Base-by-base conservation (phyloP, 2,329 filamentous ascomycete genomes). In the Fusarium marasasianum region DNA sequence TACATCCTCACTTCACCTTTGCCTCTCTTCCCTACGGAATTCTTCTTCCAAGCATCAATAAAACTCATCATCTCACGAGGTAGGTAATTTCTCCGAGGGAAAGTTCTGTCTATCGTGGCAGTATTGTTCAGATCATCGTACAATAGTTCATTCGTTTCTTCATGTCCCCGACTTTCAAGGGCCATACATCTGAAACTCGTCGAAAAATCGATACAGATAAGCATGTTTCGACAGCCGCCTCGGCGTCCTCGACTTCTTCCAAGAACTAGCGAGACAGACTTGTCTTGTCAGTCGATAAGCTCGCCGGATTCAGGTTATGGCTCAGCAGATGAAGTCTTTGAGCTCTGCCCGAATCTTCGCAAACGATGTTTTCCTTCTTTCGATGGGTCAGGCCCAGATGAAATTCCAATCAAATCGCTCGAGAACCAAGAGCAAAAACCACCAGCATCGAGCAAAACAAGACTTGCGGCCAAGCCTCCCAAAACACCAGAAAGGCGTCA, bases 301-400 rank as follows among this genome's bases (percentile, higher is more conserved):
- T 76, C 76, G 8, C 56, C 68, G 22, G 81, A 81, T 44, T 81
- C 81, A 24, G 79, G 77, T 22, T 82, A 82, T 55, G 67, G 71
- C 40, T 80, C 81, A 31, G 45, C 69, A 38, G 79, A 80, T 17
- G 68, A 72, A 29, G 72, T 71, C 6, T 61, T 69, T 29, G 54
- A 53, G 44, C 29, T 41, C 18, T 65, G 67, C 8, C 59, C 62
- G 8, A 47, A 18, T 24, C 45, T 33, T 24, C 75, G 47, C 26
- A 53, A 45, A 24, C 63, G 48, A 35, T 62, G 35, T 24, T 61
- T 69, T 17, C 50, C 43, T 38, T 50, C 63, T 1, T 71, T 79
- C 20, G 76, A 80, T 45, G 76, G 77, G 3, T 61, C 76, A 10
- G 60, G 66, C 15, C 69, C 68, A 15, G 61, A 54, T 37, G 72